phyloP scores from a whole-genome alignment of 2,329 filamentous ascomycete species.

The Seiridium cupressi region DNA sequence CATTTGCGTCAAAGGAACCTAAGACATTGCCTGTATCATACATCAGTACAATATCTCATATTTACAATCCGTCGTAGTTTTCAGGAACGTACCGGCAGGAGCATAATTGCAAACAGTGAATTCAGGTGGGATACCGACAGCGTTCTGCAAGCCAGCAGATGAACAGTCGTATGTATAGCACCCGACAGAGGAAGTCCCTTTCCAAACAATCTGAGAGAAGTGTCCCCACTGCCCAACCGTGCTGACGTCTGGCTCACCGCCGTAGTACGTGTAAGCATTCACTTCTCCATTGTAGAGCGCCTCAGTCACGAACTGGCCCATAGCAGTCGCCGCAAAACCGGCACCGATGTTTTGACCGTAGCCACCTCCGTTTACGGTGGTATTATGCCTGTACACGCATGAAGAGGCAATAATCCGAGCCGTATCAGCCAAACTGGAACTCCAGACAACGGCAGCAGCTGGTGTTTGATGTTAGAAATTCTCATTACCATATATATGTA shows the following conservation, averaged over 20 bases:
- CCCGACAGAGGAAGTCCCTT: not conserved
- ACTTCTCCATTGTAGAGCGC: not conserved
- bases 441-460: not conserved
- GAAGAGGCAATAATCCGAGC: not conserved
- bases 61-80: not conserved
- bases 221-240: not conserved
- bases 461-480: not conserved
- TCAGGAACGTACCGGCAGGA: not conserved
- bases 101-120: conserved; percentile 1
- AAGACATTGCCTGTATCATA: not conserved
- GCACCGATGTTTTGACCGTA: conserved; percentile 1
- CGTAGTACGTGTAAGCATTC: not conserved
- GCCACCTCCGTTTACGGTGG: not conserved
- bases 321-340: not conserved
- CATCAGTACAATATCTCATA: not conserved
- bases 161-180: conserved; percentile 4
- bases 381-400: not conserved
- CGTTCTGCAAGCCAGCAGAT: not conserved
- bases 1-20: not conserved
- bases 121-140: not conserved
- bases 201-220: conserved; percentile 2
- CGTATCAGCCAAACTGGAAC: not conserved
- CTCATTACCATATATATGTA: too few relatives aligned
- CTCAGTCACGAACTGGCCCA: conserved; percentile 1
- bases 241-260: not conserved